Evolutionary conservation across 2,329 filamentous ascomycete genomes (phyloP).

Genomic region (Teratosphaeria epicoccoides): DNA sequence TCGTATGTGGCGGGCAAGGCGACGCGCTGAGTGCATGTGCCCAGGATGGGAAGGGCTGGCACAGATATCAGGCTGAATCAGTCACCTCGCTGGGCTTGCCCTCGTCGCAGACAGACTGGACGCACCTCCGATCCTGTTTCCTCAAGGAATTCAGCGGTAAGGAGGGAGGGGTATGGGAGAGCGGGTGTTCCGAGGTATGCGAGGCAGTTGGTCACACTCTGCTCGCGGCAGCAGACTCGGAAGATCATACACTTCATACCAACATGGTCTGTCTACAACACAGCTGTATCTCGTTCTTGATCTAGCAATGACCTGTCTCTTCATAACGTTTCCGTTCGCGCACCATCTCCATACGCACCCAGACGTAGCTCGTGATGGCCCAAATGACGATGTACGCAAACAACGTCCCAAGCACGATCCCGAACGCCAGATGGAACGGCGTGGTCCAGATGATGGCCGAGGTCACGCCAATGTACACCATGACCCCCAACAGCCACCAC

Average conservation of each 20-base stretch:
- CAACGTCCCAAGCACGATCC: constrained; percentile 18
- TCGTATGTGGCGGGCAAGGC: too few species aligned
- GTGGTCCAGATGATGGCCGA: constrained; percentile 24
- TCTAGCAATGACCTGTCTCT: constrained; percentile 3
- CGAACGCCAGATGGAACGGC: constrained; percentile 23
- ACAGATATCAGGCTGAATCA: too few species aligned
- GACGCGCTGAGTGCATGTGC: too few species aligned
- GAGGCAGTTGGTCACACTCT: background rate
- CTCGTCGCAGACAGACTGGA: too few species aligned
- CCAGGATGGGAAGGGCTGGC: too few species aligned
- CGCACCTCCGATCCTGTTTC: too few species aligned
- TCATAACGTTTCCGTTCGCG: constrained; percentile 20
- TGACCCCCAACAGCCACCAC: constrained; percentile 21
- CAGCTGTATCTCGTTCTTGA: background rate
- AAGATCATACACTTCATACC: background rate
- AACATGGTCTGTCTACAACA: background rate
- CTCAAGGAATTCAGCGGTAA: too few species aligned
- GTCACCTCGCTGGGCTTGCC: too few species aligned
- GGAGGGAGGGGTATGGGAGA: too few species aligned
- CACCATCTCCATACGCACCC: constrained; percentile 21
- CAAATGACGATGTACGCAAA: constrained; percentile 22
- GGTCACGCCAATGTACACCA: constrained; percentile 20
- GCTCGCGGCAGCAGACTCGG: background rate
- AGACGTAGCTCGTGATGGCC: constrained; percentile 13
- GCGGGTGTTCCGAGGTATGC: too few species aligned